A percentile compares a stretch with the other conserved stretches of the same genome.
These are phyloP conservation scores for Penicillium diatomitis DNA, from an alignment of 495 filamentous ascomycete species.

Conservation along the genomic window DNA sequence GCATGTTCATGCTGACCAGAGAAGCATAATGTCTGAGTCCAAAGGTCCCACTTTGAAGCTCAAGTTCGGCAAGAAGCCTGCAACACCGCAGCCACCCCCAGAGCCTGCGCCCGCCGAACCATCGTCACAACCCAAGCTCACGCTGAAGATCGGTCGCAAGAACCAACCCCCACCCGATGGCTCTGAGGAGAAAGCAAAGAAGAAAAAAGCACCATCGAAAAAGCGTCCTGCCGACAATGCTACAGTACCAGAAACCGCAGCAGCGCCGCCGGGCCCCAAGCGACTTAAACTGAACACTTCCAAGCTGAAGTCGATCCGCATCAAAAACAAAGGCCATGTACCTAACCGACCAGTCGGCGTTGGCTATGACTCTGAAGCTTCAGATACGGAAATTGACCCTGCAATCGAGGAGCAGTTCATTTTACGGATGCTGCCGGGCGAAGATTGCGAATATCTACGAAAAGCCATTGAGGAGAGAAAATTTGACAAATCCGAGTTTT, in stretches of 20 bases:
- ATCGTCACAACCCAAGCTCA: slow-evolving; percentile 34
- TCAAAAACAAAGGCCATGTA: slow-evolving; percentile 51
- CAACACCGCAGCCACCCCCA: slow-evolving; percentile 12
- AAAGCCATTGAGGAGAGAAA: slow-evolving; percentile 60
- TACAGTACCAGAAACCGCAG: slow-evolving; percentile 16
- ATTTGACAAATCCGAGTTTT: slow-evolving; percentile 60
- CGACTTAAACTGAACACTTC: slow-evolving; percentile 36
- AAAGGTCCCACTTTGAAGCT: slow-evolving; percentile 42
- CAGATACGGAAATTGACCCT: slow-evolving; percentile 80
- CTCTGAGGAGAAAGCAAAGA: slow-evolving; percentile 23
- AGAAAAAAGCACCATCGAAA: slow-evolving; percentile 39
- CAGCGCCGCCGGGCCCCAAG: slow-evolving; percentile 27
- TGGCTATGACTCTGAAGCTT: slow-evolving; percentile 95
- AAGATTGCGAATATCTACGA: slow-evolving; percentile 73
- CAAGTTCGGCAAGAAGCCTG: slow-evolving; percentile 37
- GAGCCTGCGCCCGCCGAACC: slow-evolving; percentile 20
- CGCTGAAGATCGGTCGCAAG: slow-evolving; percentile 42
- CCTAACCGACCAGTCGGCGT: slow-evolving; percentile 61
- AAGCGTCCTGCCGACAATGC: slow-evolving; percentile 32
- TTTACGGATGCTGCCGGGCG: slow-evolving; percentile 76
- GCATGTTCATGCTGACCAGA: neutral
- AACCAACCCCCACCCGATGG: slow-evolving; percentile 19
- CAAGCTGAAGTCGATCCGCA: slow-evolving; percentile 41
- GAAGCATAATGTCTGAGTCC: slow-evolving; percentile 28
- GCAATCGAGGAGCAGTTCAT: slow-evolving; percentile 81